Base-by-base conservation (phyloP, 2,329 filamentous ascomycete genomes). In the Nectriaceae sp. region DNA sequence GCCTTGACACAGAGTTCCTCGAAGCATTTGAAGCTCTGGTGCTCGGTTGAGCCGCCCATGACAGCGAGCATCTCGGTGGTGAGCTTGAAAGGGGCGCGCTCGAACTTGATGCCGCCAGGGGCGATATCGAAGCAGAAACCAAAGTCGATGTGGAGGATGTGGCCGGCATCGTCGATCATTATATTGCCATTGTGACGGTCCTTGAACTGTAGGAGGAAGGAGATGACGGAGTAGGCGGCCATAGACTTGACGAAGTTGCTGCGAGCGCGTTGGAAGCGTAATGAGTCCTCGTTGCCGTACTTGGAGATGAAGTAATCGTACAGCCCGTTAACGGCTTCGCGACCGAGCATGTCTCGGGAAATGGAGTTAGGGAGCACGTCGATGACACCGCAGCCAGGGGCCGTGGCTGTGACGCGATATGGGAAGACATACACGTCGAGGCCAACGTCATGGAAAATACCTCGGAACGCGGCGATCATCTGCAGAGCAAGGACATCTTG, bases 101-200 rank as follows among this genome's bases (percentile, higher is more conserved):
- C 94, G 66, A 99, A 99, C 61, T 92, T 93, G 64, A 99, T 91
- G 51, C 95, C 94, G 40, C 94, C 94, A 0, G 94, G 94, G 2
- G 92, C 94, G 60, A 99, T 97, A 65, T 99, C 95, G 72, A 99
- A 99, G 74, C 93, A 97, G 80, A 99, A 99, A 10, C 94, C 94
- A 65, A 99, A 99, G 69, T 99, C 94, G 60, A 99, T 97, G 75
- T 99, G 94, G 45, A 99, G 82, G 63, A 99, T 96, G 71, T 99
- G 94, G 4, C 95, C 94, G 1, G 88, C 89, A 64, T 97, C 93
- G 68, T 99, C 93, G 55, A 99, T 86, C 95, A 99, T 99, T 76
- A 99, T 99, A 76, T 99, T 99, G 53, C 94, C 94, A 69, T 99
- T 99, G 75, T 99, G 94, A 3, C 94, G 87, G 68, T 99, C 94